Evolutionary conservation across 257 asterid genomes (phyloP).

Genomic region (Solanum tarijense): DNA sequence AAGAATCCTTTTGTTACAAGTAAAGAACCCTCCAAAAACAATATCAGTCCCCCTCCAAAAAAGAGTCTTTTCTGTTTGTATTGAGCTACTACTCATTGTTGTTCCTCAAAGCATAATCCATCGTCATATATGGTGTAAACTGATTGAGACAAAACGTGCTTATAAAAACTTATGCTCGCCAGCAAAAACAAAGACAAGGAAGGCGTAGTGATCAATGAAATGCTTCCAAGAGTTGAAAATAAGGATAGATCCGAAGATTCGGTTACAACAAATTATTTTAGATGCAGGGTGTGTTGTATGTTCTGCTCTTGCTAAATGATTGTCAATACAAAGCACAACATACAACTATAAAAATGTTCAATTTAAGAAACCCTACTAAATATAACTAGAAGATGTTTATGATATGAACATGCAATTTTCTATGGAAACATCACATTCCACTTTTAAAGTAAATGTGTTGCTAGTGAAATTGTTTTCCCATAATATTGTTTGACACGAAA

Average conservation of each 20-base stretch:
- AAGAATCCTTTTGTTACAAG: conserved; percentile 2
- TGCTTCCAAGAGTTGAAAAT: not conserved
- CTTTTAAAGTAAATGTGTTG: not conserved
- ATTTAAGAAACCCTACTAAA: not conserved
- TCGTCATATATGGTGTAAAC: not conserved
- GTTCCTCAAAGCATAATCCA: not conserved
- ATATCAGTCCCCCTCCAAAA: not conserved
- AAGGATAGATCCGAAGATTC: not conserved
- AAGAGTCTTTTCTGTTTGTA: not conserved
- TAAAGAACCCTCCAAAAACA: not conserved
- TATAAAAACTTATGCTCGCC: not conserved
- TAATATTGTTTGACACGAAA: not conserved
- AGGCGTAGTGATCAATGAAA: not conserved
- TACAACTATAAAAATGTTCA: not conserved
- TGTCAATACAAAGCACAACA: not conserved
- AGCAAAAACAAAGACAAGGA: not conserved
- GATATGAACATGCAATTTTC: not conserved
- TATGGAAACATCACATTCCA: not conserved
- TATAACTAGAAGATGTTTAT: not conserved
- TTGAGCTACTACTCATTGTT: not conserved
- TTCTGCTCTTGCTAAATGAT: not conserved
- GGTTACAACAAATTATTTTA: not conserved
- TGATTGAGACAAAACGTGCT: not conserved
- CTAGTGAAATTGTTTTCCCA: not conserved
- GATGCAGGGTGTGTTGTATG: not conserved